Base-by-base conservation (phyloP, 345 rosid genomes). In the Trapa incisa region DNA sequence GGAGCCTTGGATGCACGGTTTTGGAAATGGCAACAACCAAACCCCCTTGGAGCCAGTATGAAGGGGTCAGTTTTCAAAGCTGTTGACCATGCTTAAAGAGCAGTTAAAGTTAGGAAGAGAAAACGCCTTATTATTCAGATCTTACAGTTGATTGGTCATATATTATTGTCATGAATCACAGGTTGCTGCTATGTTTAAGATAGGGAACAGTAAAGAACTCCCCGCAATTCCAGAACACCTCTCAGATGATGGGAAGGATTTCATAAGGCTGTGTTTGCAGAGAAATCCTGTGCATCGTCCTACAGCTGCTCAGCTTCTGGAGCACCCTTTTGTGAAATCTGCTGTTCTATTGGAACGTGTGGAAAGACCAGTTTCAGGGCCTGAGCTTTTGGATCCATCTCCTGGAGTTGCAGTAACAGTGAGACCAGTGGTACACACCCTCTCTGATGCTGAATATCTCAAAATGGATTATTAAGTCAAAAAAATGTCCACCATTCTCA, bases 1-100 rank as follows among this genome's bases (percentile, higher is more conserved):
- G 95, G 95, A 88, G 95, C 74, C 95, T 86, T 75, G 95, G 95
- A 48, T 86, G 95, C 74, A 88, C 91, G 37, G 91, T 88, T 68
- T 77, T 86, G 81, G 95, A 88, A 80, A 88, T 88, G 95, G 89
- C 91, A 39, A 88, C 95, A 53, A 77, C 91, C 64, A 86, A 88
- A 73, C 95, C 95, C 67, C 95, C 95, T 57, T 88, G 91, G 91
- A 86, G 87, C 75, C 91, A 88, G 69, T 84, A 69, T 74, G 95
- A 88, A 74, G 95, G 95, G 87, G 95, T 88, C 67, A 73, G 83
- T 84, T 56, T 42, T 57, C 54, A 15, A 3, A 56, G 54, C 61
- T 37, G 62, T 67, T 14, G 22, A 54, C 43, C 70, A 67, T 36
- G 43, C 2, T 16, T 1, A 11, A 4, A 15, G 36, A 16, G 43